Base-by-base conservation (phyloP, 441 rosid species). In the Melastoma candidum region DNA sequence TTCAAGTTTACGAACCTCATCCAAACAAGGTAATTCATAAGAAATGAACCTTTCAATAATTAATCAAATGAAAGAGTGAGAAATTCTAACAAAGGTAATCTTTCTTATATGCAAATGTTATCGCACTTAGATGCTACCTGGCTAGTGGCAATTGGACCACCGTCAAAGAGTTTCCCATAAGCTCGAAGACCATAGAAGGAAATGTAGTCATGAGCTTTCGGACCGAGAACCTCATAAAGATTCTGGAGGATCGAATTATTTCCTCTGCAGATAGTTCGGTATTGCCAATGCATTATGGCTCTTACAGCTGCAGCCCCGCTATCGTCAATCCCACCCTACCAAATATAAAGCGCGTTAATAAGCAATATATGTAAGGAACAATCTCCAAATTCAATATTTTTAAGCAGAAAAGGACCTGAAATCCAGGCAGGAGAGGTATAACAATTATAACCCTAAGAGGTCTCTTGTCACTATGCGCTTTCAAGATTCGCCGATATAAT, bases 211-310 rank as follows among this genome's bases (percentile, higher is more conserved):
- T 78, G 75, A 29, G 81, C 73, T 72, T 71, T 85, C 36, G 85
- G 67, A 65, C 99, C 99, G 57, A 94, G 77, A 63, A 77, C 71
- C 46, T 81, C 73, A 61, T 63, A 66, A 60, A 94, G 95, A 60
- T 84, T 85, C 64, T 87, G 83, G 72, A 94, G 70, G 67, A 94
- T 82, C 27, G 99, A 94, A 68, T 71, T 77, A 14, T 78, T 94
- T 71, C 96, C 95, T 73, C 96, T 73, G 80, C 81, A 81, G 58
- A 94, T 85, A 68, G 97, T 90, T 68, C 97, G 81, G 71, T 90
- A 79, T 75, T 94, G 97, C 97, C 97, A 94, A 65, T 94, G 97
- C 99, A 87, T 85, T 72, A 90, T 87, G 61, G 99, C 97, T 87
- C 97, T 87, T 44, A 94, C 92, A 67, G 97, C 82, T 58, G 99